Conservation (phyloP, 1,284 basidiomycete species). For the Termitomyces sp. region DNA sequence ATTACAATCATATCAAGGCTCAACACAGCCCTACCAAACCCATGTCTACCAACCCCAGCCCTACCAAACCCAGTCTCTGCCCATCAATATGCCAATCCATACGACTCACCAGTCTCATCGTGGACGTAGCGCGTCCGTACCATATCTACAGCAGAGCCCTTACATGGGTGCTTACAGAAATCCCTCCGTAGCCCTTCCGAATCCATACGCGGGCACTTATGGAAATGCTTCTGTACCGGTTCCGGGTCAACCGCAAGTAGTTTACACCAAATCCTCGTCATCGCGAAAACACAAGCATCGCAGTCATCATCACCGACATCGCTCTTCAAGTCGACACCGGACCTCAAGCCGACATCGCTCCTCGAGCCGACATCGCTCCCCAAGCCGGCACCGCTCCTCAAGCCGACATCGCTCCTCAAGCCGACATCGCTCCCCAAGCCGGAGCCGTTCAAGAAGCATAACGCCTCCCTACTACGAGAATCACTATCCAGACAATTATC, state of each 20-base stretch:
- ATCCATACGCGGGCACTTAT: constrained; percentile 23
- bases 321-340: constrained; percentile 19
- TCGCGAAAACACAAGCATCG: constrained; percentile 31
- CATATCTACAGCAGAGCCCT: constrained; percentile 23
- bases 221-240: constrained; percentile 9
- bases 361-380: constrained; percentile 19
- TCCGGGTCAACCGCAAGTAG: constrained; percentile 21
- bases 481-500: constrained; percentile 12
- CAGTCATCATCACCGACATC: constrained; percentile 11
- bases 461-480: constrained; percentile 17
- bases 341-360: constrained; percentile 20
- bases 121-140: constrained; percentile 30
- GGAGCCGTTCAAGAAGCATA: constrained; percentile 24
- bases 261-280: constrained; percentile 30
- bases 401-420: constrained; percentile 22
- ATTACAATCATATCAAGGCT: constrained; percentile 1
- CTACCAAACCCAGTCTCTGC: constrained; percentile 14
- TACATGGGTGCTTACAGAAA: constrained; percentile 21
- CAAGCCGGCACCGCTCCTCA: constrained; percentile 20
- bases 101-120: constrained; percentile 17
- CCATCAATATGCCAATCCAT: constrained; percentile 20
- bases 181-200: constrained; percentile 7
- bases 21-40: constrained; percentile 13
- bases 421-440: constrained; percentile 20
- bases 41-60: constrained; percentile 9